Percentiles rank a stretch among this genome's conserved stretches.
Conservation (phyloP, 2,329 filamentous ascomycete genomes). For the Huntiella decipiens region DNA sequence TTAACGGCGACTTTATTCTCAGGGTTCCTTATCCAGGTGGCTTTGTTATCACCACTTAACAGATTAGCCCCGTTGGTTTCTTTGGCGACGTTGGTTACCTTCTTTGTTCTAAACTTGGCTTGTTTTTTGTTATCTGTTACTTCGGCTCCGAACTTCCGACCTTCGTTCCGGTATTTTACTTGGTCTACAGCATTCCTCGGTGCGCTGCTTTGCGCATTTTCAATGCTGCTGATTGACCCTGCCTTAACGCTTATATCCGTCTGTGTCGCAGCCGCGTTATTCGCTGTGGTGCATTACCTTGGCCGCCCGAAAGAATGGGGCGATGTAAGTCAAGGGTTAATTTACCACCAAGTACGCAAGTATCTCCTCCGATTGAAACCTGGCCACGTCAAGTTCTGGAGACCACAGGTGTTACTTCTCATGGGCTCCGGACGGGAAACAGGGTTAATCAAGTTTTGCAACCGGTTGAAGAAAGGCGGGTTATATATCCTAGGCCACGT, state of each 20-base stretch:
- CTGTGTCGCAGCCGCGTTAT: constrained; percentile 54
- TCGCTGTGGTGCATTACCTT: constrained; percentile 69
- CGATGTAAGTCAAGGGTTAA: constrained; percentile 74
- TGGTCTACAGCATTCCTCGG: constrained; percentile 65
- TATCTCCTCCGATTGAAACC: constrained; percentile 67
- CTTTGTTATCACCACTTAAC: constrained; percentile 68
- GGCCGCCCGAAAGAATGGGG: constrained; percentile 78
- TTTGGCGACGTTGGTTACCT: constrained; percentile 88
- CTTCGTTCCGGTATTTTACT: constrained; percentile 76
- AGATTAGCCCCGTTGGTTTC: constrained; percentile 79
- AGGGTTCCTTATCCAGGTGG: constrained; percentile 55
- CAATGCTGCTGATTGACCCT: constrained; percentile 82
- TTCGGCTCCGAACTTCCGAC: constrained; percentile 74
- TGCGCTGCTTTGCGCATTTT: constrained; percentile 53
- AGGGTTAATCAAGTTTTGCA: constrained; percentile 76
- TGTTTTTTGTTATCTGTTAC: constrained; percentile 76
- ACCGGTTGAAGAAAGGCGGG: constrained; percentile 73
- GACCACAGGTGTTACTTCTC: constrained; percentile 69
- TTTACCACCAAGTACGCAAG: constrained; percentile 72
- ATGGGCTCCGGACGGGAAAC: constrained; percentile 74
- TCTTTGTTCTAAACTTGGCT: constrained; percentile 71
- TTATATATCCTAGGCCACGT: constrained; percentile 76
- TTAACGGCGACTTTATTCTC: constrained; percentile 51
- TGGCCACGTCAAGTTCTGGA: constrained; percentile 88
- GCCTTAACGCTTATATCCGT: constrained; percentile 62